Conservation (phyloP, 2,329 filamentous ascomycete species). For the Emergomyces pasteurianus region DNA sequence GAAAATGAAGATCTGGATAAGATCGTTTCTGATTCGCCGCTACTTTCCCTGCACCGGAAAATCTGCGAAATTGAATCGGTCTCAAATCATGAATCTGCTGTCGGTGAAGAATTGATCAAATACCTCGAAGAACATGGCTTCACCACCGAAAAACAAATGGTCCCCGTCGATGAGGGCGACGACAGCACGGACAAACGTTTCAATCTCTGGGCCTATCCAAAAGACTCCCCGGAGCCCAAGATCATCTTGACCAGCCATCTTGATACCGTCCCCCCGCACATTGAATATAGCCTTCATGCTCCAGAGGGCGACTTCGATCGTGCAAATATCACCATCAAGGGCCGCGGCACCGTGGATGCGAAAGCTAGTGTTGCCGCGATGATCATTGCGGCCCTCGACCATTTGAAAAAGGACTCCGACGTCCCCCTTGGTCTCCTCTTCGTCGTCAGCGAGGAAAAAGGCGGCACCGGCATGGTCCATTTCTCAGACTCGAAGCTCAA, state of each 20-base stretch:
- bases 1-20: conserved; percentile 16
- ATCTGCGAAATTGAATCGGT: conserved; percentile 66
- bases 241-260: conserved; percentile 59
- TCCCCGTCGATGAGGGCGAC: conserved; percentile 16
- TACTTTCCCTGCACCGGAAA: conserved; percentile 62
- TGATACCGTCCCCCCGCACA: conserved; percentile 50
- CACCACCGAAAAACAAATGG: conserved; percentile 48
- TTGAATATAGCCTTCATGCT: conserved; percentile 40
- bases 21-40: conserved; percentile 32
- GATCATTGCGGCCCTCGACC: conserved; percentile 33
- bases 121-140: conserved; percentile 53
- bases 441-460: conserved; percentile 70
- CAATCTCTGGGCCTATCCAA: conserved; percentile 60
- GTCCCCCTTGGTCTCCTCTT: conserved; percentile 42
- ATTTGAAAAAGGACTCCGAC: conserved; percentile 29
- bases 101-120: conserved; percentile 55
- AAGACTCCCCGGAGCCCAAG: conserved; percentile 15
- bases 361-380: conserved; percentile 36
- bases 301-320: conserved; percentile 20
- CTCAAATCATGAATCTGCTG: conserved; percentile 53
- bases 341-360: conserved; percentile 36
- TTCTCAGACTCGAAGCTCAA: conserved; percentile 39
- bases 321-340: conserved; percentile 27
- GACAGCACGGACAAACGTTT: conserved; percentile 38
- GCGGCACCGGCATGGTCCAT: conserved; percentile 65